Conservation (phyloP, 2,329 filamentous ascomycete species). For the Cytospora paraplurivora region DNA sequence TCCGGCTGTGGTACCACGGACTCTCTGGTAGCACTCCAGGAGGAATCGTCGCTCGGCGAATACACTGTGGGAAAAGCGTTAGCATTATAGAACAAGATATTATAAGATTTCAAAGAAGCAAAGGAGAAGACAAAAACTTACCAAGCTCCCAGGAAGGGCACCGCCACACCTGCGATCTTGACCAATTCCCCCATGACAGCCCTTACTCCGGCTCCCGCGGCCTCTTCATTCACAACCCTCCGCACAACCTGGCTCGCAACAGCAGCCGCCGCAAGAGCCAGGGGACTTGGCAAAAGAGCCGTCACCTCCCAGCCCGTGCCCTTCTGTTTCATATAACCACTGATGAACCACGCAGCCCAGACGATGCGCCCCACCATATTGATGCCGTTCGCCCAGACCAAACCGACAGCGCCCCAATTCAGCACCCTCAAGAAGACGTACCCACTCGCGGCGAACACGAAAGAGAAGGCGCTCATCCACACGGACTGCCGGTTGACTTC, state of each 20-base stretch:
- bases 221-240: conserved; percentile 34
- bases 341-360: conserved; percentile 79
- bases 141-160: conserved; percentile 59
- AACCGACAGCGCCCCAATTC: conserved; percentile 71
- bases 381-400: conserved; percentile 84
- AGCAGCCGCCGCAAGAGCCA: conserved; percentile 47
- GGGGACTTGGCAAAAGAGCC: conserved; percentile 47
- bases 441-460: conserved; percentile 72
- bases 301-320: conserved; percentile 45
- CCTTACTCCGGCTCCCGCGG: conserved; percentile 37
- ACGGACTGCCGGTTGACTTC: conserved; percentile 77
- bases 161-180: conserved; percentile 52
- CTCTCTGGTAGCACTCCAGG: conserved; percentile 50
- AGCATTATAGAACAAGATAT: conserved; percentile 34
- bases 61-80: conserved; percentile 44
- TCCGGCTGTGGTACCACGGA: conserved; percentile 37
- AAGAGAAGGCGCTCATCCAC: conserved; percentile 84
- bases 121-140: conserved; percentile 47
- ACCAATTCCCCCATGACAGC: conserved; percentile 41
- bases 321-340: conserved; percentile 57
- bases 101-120: conserved; percentile 20
- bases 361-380: conserved; percentile 86
- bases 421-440: conserved; percentile 73
- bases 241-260: conserved; percentile 47
- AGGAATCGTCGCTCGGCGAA: conserved; percentile 59